phyloP scores from a whole-genome alignment of 2,329 filamentous ascomycete species.

The Bipolaris sorokiniana region DNA sequence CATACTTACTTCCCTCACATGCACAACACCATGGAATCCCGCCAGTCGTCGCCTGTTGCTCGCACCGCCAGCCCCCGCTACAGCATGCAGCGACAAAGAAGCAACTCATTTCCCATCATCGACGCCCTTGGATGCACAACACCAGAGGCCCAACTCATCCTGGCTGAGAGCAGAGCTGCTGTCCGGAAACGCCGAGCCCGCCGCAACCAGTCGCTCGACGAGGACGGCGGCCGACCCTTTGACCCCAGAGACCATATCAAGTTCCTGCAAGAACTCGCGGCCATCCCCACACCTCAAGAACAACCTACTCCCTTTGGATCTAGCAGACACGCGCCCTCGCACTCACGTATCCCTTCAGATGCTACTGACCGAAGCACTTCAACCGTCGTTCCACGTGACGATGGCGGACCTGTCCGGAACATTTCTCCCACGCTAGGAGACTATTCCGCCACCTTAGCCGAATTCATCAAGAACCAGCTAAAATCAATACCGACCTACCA shows the following conservation, averaged over 20 bases:
- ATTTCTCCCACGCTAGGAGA: constrained; percentile 29
- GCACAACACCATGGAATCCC: constrained; percentile 34
- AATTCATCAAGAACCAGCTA: constrained; percentile 45
- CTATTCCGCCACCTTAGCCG: constrained; percentile 47
- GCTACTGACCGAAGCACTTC: constrained; percentile 40
- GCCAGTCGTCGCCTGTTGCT: constrained; percentile 30
- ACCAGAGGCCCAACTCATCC: constrained; percentile 43
- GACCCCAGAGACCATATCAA: constrained; percentile 41
- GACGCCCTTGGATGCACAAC: constrained; percentile 46
- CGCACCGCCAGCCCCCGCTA: constrained; percentile 30
- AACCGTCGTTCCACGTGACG: constrained; percentile 31
- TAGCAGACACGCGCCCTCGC: constrained; percentile 12
- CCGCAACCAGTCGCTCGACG: constrained; percentile 31
- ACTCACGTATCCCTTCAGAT: constrained; percentile 40
- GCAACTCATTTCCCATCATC: constrained; percentile 45
- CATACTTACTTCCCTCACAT: constrained; percentile 3
- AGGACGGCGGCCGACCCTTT: constrained; percentile 30
- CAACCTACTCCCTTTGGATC: constrained; percentile 15
- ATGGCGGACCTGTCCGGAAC: constrained; percentile 11
- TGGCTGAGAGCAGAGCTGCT: constrained; percentile 46
- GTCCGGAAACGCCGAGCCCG: constrained; percentile 39
- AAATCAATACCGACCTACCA: constrained; percentile 44
- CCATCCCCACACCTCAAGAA: constrained; percentile 20
- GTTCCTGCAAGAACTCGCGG: constrained; percentile 29
- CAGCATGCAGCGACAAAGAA: constrained; percentile 38